A percentile compares a stretch with the other conserved stretches of the same genome.
These are phyloP conservation scores for Lathyrus oleraceus DNA, from an alignment of 306 rosid genomes.

Conservation along the genomic window DNA sequence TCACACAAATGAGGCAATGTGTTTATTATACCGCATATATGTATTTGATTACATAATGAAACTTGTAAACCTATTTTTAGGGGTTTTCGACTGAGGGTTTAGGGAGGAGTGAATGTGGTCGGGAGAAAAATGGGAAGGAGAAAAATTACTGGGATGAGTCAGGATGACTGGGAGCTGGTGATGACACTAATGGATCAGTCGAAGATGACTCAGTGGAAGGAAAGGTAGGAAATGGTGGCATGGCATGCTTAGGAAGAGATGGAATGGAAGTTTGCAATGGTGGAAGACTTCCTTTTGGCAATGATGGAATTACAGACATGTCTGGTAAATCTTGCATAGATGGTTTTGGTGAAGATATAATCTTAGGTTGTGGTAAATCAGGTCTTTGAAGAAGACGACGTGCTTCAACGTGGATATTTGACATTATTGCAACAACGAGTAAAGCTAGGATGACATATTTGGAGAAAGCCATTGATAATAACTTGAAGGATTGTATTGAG, in stretches of 20 bases:
- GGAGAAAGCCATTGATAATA: slow-evolving; percentile 23
- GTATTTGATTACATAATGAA: too few species aligned
- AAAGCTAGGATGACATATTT: slow-evolving; percentile 23
- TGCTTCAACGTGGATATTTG: slow-evolving; percentile 35
- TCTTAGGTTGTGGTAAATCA: slow-evolving; percentile 20
- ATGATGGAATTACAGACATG: neutral
- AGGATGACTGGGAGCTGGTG: neutral
- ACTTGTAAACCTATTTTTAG: neutral
- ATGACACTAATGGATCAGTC: slow-evolving; percentile 1
- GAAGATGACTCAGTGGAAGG: slow-evolving; percentile 7
- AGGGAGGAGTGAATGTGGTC: slow-evolving; percentile 40
- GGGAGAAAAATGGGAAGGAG: slow-evolving; percentile 39
- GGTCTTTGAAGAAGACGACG: slow-evolving; percentile 34
- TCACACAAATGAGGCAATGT: neutral
- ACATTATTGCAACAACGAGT: slow-evolving; percentile 20
- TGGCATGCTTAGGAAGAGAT: neutral
- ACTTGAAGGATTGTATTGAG: neutral
- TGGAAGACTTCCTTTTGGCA: neutral
- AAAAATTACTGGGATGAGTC: too few species aligned
- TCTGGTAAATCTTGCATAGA: neutral
- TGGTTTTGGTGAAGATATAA: slow-evolving; percentile 27
- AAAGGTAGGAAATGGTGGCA: slow-evolving; percentile 35
- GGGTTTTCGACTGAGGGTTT: too few species aligned
- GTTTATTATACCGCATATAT: too few species aligned
- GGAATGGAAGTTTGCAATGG: neutral